A percentile compares a stretch with the other conserved stretches of the same genome.
Evolutionary conservation across 2,329 filamentous ascomycete genomes (phyloP).

Genomic region (Xylariaceae sp.): DNA sequence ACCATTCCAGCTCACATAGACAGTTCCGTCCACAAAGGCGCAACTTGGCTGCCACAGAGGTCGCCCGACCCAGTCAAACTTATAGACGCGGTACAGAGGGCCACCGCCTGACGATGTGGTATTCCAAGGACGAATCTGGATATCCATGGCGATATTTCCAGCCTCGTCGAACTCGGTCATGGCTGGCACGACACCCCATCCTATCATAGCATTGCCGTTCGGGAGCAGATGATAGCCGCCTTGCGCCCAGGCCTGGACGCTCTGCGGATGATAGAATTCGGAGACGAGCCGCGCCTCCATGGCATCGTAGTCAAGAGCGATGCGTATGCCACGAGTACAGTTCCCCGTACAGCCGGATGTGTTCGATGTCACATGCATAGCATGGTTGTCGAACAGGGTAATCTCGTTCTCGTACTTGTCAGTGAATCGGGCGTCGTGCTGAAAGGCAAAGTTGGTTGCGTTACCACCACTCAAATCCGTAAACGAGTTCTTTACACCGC

Average conservation of each 20-base stretch:
- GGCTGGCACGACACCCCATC: slow-evolving; percentile 61
- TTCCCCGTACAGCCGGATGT: slow-evolving; percentile 39
- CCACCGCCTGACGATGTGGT: slow-evolving; percentile 45
- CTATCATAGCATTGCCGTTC: slow-evolving; percentile 60
- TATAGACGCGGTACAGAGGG: slow-evolving; percentile 60
- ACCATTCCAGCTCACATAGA: slow-evolving; percentile 55
- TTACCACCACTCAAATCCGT: slow-evolving; percentile 44
- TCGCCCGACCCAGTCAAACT: slow-evolving; percentile 58
- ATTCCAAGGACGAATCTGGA: slow-evolving; percentile 48
- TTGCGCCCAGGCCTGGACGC: slow-evolving; percentile 50
- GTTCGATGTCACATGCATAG: slow-evolving; percentile 33
- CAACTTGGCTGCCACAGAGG: slow-evolving; percentile 39
- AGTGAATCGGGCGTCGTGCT: slow-evolving; percentile 49
- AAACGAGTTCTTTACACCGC: slow-evolving; percentile 48
- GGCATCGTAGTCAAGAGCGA: slow-evolving; percentile 51
- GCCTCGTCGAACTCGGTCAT: slow-evolving; percentile 54
- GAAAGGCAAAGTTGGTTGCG: slow-evolving; percentile 48
- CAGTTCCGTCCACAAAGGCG: slow-evolving; percentile 32
- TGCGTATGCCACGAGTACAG: slow-evolving; percentile 53
- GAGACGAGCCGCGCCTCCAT: slow-evolving; percentile 53
- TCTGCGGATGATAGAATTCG: slow-evolving; percentile 48
- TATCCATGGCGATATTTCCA: slow-evolving; percentile 60
- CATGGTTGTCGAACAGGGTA: slow-evolving; percentile 50
- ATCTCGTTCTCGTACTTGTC: slow-evolving; percentile 40
- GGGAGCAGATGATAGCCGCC: slow-evolving; percentile 60